Percentiles rank a stretch among this genome's conserved stretches.
Evolutionary conservation across 768 basidiomycete genomes (phyloP).

Genomic region (Hebeloma cylindrosporum): DNA sequence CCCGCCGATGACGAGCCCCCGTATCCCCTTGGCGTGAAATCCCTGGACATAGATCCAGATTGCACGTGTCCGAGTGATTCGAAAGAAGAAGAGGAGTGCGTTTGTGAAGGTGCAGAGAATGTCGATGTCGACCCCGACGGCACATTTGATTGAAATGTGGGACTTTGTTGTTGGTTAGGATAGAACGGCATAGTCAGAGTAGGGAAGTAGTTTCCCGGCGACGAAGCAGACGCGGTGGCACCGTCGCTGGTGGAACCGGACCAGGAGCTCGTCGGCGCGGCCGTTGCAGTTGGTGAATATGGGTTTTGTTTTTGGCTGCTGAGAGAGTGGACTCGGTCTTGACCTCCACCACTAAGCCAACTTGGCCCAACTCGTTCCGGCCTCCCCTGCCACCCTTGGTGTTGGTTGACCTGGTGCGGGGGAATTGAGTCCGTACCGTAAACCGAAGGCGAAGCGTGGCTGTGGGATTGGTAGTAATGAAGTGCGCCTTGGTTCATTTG

Average conservation of each 20-base stretch:
- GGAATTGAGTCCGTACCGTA: constrained; percentile 20
- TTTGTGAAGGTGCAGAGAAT: constrained; percentile 10
- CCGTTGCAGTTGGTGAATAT: constrained; percentile 15
- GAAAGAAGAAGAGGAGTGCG: no score
- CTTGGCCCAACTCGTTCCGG: constrained; percentile 12
- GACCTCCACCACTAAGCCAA: constrained; percentile 15
- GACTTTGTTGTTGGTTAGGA: constrained; percentile 38
- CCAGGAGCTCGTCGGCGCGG: constrained; percentile 16
- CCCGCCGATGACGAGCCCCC: constrained; percentile 17
- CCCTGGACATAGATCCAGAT: constrained; percentile 14
- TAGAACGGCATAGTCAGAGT: constrained; percentile 61
- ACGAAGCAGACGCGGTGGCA: constrained; percentile 16
- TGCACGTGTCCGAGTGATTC: constrained; percentile 19
- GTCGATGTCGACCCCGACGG: constrained; percentile 22
- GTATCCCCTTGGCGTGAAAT: constrained; percentile 16
- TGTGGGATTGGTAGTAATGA: constrained; percentile 17
- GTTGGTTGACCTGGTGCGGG: constrained; percentile 10
- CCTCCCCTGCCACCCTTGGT: constrained; percentile 21
- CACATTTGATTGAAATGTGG: constrained; percentile 30
- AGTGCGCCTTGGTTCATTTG: constrained; percentile 14
- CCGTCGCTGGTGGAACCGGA: constrained; percentile 12
- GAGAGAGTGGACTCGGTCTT: constrained; percentile 15
- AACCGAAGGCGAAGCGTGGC: constrained; percentile 17
- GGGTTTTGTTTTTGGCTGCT: constrained; percentile 13
- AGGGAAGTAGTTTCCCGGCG: constrained; percentile 43